Evolutionary conservation across 2,329 filamentous ascomycete genomes (phyloP).

Genomic region (Cladophialophora bantiana): DNA sequence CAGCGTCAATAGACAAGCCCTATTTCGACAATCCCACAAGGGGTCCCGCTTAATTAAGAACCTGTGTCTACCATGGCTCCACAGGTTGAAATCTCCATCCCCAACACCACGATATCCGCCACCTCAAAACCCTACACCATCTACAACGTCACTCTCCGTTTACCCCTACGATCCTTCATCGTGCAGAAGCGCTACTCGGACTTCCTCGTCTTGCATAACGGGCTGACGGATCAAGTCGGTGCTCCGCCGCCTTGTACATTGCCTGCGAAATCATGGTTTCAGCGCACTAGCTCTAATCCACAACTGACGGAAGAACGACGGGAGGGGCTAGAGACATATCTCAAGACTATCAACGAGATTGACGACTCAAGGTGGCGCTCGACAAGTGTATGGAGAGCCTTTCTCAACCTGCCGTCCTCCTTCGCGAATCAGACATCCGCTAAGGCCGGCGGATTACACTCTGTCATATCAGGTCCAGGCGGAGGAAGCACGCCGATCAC

Average conservation of each 20-base stretch:
- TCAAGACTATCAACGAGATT: slow-evolving; percentile 63
- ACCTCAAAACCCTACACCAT: slow-evolving; percentile 63
- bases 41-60: not conserved
- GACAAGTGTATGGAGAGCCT: slow-evolving; percentile 63
- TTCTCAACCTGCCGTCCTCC: slow-evolving; percentile 62
- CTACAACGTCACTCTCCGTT: slow-evolving; percentile 67
- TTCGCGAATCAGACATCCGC: slow-evolving; percentile 41
- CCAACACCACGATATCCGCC: slow-evolving; percentile 57
- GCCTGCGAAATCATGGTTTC: slow-evolving; percentile 68
- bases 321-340: slow-evolving; percentile 63
- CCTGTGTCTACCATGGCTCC: slow-evolving; percentile 48
- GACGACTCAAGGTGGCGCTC: slow-evolving; percentile 66
- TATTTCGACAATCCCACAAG: not conserved
- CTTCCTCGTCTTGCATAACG: slow-evolving; percentile 63
- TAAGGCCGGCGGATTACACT: slow-evolving; percentile 51
- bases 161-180: slow-evolving; percentile 66
- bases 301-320: slow-evolving; percentile 65
- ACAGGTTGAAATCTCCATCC: slow-evolving; percentile 54
- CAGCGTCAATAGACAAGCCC: slow-evolving; percentile 8
- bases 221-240: slow-evolving; percentile 59
- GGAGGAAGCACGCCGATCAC: slow-evolving; percentile 49
- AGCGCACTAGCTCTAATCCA: slow-evolving; percentile 63
- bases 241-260: slow-evolving; percentile 61
- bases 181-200: slow-evolving; percentile 70
- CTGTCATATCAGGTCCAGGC: slow-evolving; percentile 51